Conservation (phyloP, 495 filamentous ascomycete species). For the Talaromyces borbonicus region DNA sequence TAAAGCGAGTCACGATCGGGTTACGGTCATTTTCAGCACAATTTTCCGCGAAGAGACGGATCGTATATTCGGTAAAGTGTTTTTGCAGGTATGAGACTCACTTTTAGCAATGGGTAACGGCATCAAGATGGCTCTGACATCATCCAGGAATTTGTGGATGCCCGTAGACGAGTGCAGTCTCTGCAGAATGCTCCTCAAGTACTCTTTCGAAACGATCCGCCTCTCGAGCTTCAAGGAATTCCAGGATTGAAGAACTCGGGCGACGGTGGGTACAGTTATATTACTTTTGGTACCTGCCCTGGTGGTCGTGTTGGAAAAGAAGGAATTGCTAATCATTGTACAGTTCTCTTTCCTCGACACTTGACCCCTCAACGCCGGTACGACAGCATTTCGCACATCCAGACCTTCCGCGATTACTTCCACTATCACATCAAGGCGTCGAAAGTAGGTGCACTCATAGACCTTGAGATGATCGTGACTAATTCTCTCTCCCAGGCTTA, state of each 20-base stretch:
- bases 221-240: conserved; percentile 78
- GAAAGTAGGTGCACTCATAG: conserved; percentile 45
- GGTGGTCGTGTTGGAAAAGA: background rate
- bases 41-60: conserved; percentile 97
- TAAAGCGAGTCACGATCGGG: conserved; percentile 91
- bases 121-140: background rate
- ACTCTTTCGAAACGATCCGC: conserved; percentile 90
- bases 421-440: conserved; percentile 99
- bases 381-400: conserved; percentile 95
- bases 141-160: conserved; percentile 89
- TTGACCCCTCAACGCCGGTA: conserved; percentile 80
- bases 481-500: conserved; percentile 54
- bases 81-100: conserved; percentile 47
- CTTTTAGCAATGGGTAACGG: background rate
- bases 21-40: conserved; percentile 98
- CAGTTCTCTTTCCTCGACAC: conserved; percentile 94
- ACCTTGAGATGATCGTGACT: conserved; percentile 10
- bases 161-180: conserved; percentile 64
- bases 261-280: conserved; percentile 84
- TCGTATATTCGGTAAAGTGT: conserved; percentile 92
- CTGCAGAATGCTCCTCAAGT: conserved; percentile 98
- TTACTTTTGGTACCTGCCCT: conserved; percentile 74
- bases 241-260: conserved; percentile 63
- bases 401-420: conserved; percentile 99
- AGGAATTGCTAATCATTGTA: conserved; percentile 13